Evolutionary conservation across 768 basidiomycete genomes (phyloP).

Genomic region (Lepiota brunneoincarnata): DNA sequence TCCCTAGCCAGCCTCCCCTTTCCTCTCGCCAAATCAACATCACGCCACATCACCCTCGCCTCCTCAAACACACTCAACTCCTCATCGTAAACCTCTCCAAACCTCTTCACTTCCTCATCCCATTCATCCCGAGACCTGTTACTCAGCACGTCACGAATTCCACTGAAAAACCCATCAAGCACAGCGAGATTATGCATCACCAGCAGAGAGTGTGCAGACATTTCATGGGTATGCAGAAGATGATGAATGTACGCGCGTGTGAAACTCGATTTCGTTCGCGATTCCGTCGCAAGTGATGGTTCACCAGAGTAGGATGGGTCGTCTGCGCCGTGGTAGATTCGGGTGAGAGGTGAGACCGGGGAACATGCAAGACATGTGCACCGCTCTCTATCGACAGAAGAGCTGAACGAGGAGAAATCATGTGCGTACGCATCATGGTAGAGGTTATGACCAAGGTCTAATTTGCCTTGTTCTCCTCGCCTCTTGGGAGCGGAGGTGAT

Average conservation of each 20-base stretch:
- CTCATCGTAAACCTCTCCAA: constrained; percentile 52
- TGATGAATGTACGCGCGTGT: constrained; percentile 78
- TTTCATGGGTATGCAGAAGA: constrained; percentile 85
- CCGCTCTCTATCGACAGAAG: constrained; percentile 25
- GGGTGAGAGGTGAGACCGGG: constrained; percentile 32
- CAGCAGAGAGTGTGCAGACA: constrained; percentile 79
- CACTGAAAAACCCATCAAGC: constrained; percentile 60
- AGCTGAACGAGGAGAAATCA: constrained; percentile 59
- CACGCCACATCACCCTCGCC: constrained; percentile 56
- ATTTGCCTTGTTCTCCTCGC: constrained; percentile 20
- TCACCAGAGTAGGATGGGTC: constrained; percentile 17
- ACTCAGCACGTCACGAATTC: constrained; percentile 42
- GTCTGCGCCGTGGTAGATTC: constrained; percentile 49
- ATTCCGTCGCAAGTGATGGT: neutral
- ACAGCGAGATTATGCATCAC: constrained; percentile 74
- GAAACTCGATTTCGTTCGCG: constrained; percentile 28
- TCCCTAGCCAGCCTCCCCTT: constrained; percentile 74
- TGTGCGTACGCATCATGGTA: constrained; percentile 55
- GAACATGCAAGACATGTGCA: constrained; percentile 62
- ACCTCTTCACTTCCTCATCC: constrained; percentile 46
- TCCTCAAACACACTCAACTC: constrained; percentile 41
- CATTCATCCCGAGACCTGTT: constrained; percentile 23
- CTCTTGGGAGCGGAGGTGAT: constrained; percentile 24
- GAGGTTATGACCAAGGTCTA: constrained; percentile 69
- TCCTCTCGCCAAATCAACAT: constrained; percentile 68